These are phyloP conservation scores for Pezicula rhizophila DNA, from an alignment of 2,329 filamentous ascomycete species.

Conservation along the genomic window DNA sequence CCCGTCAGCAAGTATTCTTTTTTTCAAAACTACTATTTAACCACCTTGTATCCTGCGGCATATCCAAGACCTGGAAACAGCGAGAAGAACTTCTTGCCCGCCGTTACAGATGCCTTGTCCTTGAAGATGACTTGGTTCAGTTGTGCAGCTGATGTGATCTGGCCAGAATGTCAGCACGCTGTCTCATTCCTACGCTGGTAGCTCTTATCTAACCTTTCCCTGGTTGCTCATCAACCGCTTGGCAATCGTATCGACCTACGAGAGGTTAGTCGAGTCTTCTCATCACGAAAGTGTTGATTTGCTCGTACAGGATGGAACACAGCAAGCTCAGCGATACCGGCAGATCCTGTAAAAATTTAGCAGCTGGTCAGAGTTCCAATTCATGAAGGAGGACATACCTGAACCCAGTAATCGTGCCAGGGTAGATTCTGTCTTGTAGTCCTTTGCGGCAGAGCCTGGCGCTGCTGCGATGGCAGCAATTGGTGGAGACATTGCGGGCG, in stretches of 20 bases:
- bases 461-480: constrained; percentile 30
- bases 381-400: constrained; percentile 47
- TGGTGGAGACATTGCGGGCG: constrained; percentile 8
- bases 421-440: constrained; percentile 81
- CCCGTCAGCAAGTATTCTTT: not conserved
- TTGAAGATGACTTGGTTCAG: constrained; percentile 93
- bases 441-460: constrained; percentile 32
- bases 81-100: constrained; percentile 78
- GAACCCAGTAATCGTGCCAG: constrained; percentile 84
- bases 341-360: constrained; percentile 57
- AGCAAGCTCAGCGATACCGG: constrained; percentile 86
- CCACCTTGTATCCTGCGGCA: constrained; percentile 91
- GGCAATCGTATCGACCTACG: constrained; percentile 90
- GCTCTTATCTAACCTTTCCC: constrained; percentile 49
- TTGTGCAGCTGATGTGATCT: constrained; percentile 54
- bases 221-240: constrained; percentile 99
- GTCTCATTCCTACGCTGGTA: not conserved
- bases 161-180: constrained; percentile 17
- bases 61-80: constrained; percentile 96
- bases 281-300: constrained; percentile 1
- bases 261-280: constrained; percentile 23
- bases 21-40: not conserved
- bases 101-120: constrained; percentile 69
- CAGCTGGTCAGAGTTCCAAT: not conserved
- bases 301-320: constrained; percentile 79